Evolutionary conservation across 176 grass and related monocot species (phyloP).

Genomic region (Carex kokanica): DNA sequence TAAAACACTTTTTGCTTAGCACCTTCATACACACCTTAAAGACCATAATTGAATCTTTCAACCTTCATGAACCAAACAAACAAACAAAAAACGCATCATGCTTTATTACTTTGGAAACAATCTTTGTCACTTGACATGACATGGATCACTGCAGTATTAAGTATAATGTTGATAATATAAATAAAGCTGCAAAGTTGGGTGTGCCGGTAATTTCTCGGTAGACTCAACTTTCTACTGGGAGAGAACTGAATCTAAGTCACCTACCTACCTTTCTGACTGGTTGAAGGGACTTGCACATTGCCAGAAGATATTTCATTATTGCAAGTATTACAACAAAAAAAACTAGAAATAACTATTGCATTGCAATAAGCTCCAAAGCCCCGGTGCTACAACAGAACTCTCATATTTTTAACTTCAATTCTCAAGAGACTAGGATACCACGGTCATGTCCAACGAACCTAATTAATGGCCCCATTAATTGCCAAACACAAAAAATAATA

Average conservation of each 20-base stretch:
- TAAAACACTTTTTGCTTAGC: not conserved
- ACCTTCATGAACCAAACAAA: not conserved
- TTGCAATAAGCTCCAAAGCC: not conserved
- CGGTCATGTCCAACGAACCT: not conserved
- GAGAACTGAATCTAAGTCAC: not conserved
- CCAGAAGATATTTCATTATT: conserved; percentile 1
- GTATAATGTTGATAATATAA: not conserved
- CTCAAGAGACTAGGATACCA: not conserved
- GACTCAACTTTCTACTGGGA: not conserved
- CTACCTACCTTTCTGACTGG: not conserved
- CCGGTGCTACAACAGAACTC: not conserved
- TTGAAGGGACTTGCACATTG: not conserved
- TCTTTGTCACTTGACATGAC: no score
- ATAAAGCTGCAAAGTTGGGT: not conserved
- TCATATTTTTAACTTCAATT: not conserved
- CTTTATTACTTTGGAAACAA: no score
- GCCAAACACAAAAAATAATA: not conserved
- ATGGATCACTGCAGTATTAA: no score
- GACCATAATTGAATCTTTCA: not conserved
- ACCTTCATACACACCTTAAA: not conserved
- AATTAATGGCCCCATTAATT: not conserved
- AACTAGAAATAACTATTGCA: conserved; percentile 7
- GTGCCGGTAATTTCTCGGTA: not conserved
- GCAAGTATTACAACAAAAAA: not conserved
- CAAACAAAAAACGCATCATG: not conserved